Evolutionary conservation across 129 eudicot species (phyloP).

Genomic region (Ambrosia artemisiifolia): DNA sequence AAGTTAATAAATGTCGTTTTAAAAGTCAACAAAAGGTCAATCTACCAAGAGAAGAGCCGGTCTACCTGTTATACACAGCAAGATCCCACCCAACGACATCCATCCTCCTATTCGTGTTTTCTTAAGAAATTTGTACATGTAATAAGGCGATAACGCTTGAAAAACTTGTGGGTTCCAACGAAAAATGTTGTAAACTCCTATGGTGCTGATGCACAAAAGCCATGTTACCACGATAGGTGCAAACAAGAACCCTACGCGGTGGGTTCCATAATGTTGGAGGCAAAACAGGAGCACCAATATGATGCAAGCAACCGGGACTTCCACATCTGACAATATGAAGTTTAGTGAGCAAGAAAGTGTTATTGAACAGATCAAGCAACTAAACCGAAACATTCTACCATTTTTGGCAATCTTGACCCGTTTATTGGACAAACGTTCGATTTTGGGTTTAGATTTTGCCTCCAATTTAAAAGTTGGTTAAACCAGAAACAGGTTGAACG

Average conservation of each 20-base stretch:
- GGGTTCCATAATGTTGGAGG: constrained; percentile 90
- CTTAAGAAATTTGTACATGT: constrained; percentile 82
- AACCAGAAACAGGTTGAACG: neutral
- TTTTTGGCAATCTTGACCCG: too few species aligned
- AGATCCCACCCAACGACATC: constrained; percentile 95
- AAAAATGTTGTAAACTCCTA: constrained; percentile 74
- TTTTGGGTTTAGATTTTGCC: too few species aligned
- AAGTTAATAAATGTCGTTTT: neutral
- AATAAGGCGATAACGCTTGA: constrained; percentile 79
- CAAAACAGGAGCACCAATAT: constrained; percentile 67
- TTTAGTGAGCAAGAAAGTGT: neutral
- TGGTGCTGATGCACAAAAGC: constrained; percentile 63
- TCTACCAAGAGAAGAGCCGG: neutral
- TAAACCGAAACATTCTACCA: too few species aligned
- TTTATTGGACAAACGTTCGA: too few species aligned
- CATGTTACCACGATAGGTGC: constrained; percentile 67
- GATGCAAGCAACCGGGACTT: constrained; percentile 73
- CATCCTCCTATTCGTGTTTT: constrained; percentile 76
- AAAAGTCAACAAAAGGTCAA: constrained; percentile 4
- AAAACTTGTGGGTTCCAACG: constrained; percentile 76
- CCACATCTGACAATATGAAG: constrained; percentile 54
- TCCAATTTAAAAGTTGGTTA: neutral
- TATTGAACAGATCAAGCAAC: too few species aligned
- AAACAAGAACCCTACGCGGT: constrained; percentile 70
- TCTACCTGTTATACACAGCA: constrained; percentile 75